These are phyloP conservation scores for Tylopilus sp. DNA, from an alignment of 1,284 basidiomycete genomes.

Conservation along the genomic window DNA sequence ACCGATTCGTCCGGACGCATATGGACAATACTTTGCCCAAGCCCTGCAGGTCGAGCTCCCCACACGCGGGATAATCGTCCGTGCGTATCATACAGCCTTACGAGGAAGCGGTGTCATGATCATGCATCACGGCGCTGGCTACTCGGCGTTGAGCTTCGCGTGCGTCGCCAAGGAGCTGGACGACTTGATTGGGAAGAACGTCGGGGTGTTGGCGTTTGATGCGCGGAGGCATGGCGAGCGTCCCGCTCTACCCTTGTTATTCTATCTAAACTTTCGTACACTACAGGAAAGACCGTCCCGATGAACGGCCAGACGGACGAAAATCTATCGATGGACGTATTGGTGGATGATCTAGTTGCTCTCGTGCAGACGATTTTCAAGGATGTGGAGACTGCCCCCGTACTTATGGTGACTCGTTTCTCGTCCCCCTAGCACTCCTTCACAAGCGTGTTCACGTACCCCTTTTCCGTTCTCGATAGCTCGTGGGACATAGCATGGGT, in stretches of 20 bases:
- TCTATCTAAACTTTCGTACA: neutral
- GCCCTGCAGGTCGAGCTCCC: slow-evolving; percentile 72
- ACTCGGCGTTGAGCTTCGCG: slow-evolving; percentile 86
- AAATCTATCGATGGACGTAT: slow-evolving; percentile 70
- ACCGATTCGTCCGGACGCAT: slow-evolving; percentile 63
- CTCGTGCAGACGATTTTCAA: slow-evolving; percentile 70
- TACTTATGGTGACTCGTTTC: slow-evolving; percentile 55
- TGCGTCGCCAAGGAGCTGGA: slow-evolving; percentile 78
- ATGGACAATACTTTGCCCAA: slow-evolving; percentile 64
- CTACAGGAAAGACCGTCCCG: slow-evolving; percentile 59
- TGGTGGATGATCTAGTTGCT: slow-evolving; percentile 69
- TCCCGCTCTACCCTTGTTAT: slow-evolving; percentile 3
- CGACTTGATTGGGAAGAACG: slow-evolving; percentile 61
- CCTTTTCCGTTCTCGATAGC: slow-evolving; percentile 39
- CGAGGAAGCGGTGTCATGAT: slow-evolving; percentile 62
- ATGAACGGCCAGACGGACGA: slow-evolving; percentile 42
- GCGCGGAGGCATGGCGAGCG: slow-evolving; percentile 82
- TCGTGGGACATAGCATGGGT: slow-evolving; percentile 90
- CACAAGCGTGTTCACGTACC: slow-evolving; percentile 1
- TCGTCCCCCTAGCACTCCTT: neutral
- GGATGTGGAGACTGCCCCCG: slow-evolving; percentile 58
- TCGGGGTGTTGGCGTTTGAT: slow-evolving; percentile 84
- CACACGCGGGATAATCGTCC: slow-evolving; percentile 56
- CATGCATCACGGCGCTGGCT: slow-evolving; percentile 94
- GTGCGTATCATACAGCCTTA: slow-evolving; percentile 74